Evolutionary conservation across 2,329 filamentous ascomycete genomes (phyloP), one percentile per base, ranked within the genome.

Genomic region (Herpotrichia juniperi): DNA sequence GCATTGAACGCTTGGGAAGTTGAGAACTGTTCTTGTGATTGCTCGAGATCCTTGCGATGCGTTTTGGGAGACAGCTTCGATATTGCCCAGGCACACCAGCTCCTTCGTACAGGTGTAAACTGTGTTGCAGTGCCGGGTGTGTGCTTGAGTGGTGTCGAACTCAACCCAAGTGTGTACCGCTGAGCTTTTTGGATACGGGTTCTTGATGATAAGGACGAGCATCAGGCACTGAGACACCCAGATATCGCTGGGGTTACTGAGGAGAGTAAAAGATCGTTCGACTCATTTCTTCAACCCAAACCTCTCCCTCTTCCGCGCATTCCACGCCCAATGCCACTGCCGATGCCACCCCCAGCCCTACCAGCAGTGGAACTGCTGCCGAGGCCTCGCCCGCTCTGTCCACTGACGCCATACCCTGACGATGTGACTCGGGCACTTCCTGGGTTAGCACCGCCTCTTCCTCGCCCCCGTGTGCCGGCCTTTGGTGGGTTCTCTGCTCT

Each of bases 401-500:
- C 74, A 9, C 77, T 77, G 52, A 76, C 75, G 45, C 69, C 74
- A 59, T 79, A 77, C 9, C 72, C 71, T 7, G 70, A 68, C 0
- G 70, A 63, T 8, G 63, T 49, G 25, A 64, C 58, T 43, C 62
- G 67, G 42, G 63, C 54, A 53, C 71, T 62, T 45, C 67, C 71
- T 48, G 63, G 62, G 56, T 66, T 69, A 9, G 53, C 69, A 30
- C 74, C 72, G 50, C 74, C 66, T 35, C 61, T 67, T 25, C 69
- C 71, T 54, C 67, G 63, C 30, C 67, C 74, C 56, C 67, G 59
- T 42, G 65, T 71, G 12, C 73, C 72, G 53, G 76, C 75, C 64
- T 76, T 63, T 69, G 77, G 68, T 71, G 74, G 83, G 46, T 88
- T 87, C 58, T 88, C 86, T 26, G 81, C 81, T 49, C 80, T 84